A percentile compares a stretch with the other conserved stretches of the same genome.
These are phyloP conservation scores for Bonia amplexicaulis DNA, from an alignment of 176 grass and related monocot species.

Conservation along the genomic window DNA sequence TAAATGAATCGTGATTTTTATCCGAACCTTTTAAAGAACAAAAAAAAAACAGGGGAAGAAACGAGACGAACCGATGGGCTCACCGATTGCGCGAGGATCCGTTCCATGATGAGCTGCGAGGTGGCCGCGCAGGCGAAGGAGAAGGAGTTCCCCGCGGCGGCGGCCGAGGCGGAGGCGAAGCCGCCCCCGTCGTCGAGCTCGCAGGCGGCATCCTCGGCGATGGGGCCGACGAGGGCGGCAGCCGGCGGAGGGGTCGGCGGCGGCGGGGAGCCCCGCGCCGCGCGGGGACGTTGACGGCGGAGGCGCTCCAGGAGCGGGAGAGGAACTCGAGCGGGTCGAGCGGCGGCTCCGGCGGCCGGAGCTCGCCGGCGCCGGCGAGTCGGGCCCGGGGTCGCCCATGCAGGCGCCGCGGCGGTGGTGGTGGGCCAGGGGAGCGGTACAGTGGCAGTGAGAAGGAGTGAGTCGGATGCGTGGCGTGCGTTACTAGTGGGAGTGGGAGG, in stretches of 20 bases:
- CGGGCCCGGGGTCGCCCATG: slow-evolving; percentile 44
- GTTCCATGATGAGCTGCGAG: slow-evolving; percentile 98
- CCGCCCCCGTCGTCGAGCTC: slow-evolving; percentile 53
- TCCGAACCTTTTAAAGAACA: too few species aligned
- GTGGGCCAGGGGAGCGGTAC: neutral
- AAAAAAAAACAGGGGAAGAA: neutral
- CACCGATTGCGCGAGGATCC: slow-evolving; percentile 94
- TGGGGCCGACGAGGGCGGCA: slow-evolving; percentile 22
- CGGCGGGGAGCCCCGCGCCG: neutral
- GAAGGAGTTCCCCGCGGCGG: slow-evolving; percentile 72
- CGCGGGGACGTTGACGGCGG: slow-evolving; percentile 49
- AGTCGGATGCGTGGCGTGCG: neutral
- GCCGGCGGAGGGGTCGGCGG: slow-evolving; percentile 32
- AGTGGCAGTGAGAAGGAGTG: neutral
- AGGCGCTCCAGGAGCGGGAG: slow-evolving; percentile 84
- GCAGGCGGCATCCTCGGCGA: slow-evolving; percentile 61
- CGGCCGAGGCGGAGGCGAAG: neutral
- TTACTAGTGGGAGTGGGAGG: neutral
- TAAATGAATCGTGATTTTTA: neutral
- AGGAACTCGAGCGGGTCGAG: slow-evolving; percentile 88
- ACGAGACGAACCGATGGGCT: neutral
- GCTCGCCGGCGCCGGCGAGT: slow-evolving; percentile 24
- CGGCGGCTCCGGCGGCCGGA: slow-evolving; percentile 53
- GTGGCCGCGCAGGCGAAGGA: slow-evolving; percentile 91
- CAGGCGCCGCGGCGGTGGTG: neutral